Base-by-base conservation (phyloP, 495 filamentous ascomycete species). In the Elasticomyces elasticus region DNA sequence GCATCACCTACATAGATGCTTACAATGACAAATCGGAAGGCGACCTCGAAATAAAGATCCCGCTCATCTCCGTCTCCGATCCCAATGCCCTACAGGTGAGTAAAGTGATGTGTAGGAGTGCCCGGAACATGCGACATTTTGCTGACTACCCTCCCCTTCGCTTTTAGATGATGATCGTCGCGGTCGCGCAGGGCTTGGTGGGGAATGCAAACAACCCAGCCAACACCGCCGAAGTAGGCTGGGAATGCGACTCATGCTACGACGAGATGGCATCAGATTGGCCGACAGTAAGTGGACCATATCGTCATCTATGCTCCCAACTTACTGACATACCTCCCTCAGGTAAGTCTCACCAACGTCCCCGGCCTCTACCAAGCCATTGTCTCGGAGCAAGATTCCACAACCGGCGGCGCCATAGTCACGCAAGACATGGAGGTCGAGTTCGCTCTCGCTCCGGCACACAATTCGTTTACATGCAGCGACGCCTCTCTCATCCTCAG, bases 41-140 rank as follows among this genome's bases (percentile, higher is more conserved):
- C 17, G 19, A 23, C 11, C 44, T 48, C 11, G 44, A 48, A 5
- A 48, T 48, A 25, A 28, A 20, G 11, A 22, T 48, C 10, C 20
- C 19, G 6, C 44, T 48, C 9, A 28, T 48, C 44, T 48, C 44
- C 20, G 44, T 48, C 44, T 11, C 44, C 19, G 44, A 48, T 19
- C 10, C 44, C 44, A 28, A n/a, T n/a, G n/a, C n/a, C n/a, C n/a
- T n/a, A n/a, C n/a, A n/a, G n/a, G n/a, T n/a, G n/a, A n/a, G n/a
- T n/a, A n/a, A n/a, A n/a, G n/a, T n/a, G n/a, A n/a, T n/a, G n/a
- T n/a, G n/a, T n/a, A n/a, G n/a, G n/a, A n/a, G n/a, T n/a, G n/a
- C n/a, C n/a, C n/a, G n/a, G n/a, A n/a, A n/a, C n/a, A n/a, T n/a
- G n/a, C n/a, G n/a, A n/a, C n/a, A n/a, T n/a, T n/a, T n/a, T n/a